A percentile compares a stretch with the other conserved stretches of the same genome.
Evolutionary conservation across 345 rosid genomes (phyloP).

Genomic region (Brassica napus): Da-Ae NC_063439.1:5874001-5874500

Average conservation of each 20-base stretch:
- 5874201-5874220: conserved; percentile 61
- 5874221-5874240: conserved; percentile 63
- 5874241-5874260: conserved; percentile 84
- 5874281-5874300: conserved; percentile 56
- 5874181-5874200: conserved; percentile 53
- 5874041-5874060: conserved; percentile 41
- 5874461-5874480: conserved; percentile 12
- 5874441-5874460: conserved; percentile 9
- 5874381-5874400: conserved; percentile 87
- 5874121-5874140: conserved; percentile 48
- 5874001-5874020: conserved; percentile 39
- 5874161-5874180: neutral
- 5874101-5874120: conserved; percentile 61
- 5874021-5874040: conserved; percentile 45
- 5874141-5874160: conserved; percentile 34
- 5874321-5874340: conserved; percentile 68
- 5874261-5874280: conserved; percentile 80
- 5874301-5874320: conserved; percentile 67
- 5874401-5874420: conserved; percentile 75
- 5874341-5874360: conserved; percentile 71
- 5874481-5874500: conserved; percentile 76
- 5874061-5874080: conserved; percentile 40
- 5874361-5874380: conserved; percentile 93
- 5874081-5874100: conserved; percentile 48
- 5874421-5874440: conserved; percentile 52